A percentile compares a stretch with the other conserved stretches of the same genome.
phyloP scores from a whole-genome alignment of 768 basidiomycete genomes.

The Ramaria sp. region DNA sequence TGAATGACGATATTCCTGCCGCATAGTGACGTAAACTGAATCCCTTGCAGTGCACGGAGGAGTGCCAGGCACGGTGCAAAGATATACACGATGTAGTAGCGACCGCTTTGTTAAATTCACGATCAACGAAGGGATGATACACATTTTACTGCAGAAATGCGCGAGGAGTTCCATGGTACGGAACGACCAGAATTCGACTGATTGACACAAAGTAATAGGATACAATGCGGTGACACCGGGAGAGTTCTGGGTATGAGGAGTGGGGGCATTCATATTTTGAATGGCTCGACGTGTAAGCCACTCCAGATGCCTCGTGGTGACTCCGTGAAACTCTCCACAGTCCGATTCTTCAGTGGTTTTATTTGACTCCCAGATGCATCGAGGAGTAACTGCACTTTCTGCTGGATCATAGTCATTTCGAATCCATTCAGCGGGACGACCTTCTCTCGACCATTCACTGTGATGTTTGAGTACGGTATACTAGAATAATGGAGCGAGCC shows the following conservation, averaged over 20 bases:
- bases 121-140: not conserved
- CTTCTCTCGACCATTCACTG: slow-evolving; percentile 84
- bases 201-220: not conserved
- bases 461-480: slow-evolving; percentile 11
- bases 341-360: slow-evolving; percentile 58
- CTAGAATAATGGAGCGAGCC: slow-evolving; percentile 16
- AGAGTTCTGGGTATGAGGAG: too few species aligned
- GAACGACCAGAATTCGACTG: not conserved
- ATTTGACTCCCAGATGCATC: slow-evolving; percentile 86
- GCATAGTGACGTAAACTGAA: not conserved
- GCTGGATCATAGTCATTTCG: slow-evolving; percentile 60
- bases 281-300: slow-evolving; percentile 72
- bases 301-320: slow-evolving; percentile 85
- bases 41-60: slow-evolving; percentile 49
- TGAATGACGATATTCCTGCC: slow-evolving; percentile 24
- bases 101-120: slow-evolving; percentile 37
- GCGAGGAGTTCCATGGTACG: too few species aligned
- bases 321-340: slow-evolving; percentile 71
- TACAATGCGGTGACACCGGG: not conserved
- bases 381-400: slow-evolving; percentile 74
- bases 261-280: slow-evolving; percentile 27
- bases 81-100: slow-evolving; percentile 71
- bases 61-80: slow-evolving; percentile 57
- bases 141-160: not conserved
- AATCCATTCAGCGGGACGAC: slow-evolving; percentile 72